These are phyloP conservation scores for Aspergillus clavatus DNA, from an alignment of 2,329 filamentous ascomycete genomes.

Conservation along the genomic window DNA sequence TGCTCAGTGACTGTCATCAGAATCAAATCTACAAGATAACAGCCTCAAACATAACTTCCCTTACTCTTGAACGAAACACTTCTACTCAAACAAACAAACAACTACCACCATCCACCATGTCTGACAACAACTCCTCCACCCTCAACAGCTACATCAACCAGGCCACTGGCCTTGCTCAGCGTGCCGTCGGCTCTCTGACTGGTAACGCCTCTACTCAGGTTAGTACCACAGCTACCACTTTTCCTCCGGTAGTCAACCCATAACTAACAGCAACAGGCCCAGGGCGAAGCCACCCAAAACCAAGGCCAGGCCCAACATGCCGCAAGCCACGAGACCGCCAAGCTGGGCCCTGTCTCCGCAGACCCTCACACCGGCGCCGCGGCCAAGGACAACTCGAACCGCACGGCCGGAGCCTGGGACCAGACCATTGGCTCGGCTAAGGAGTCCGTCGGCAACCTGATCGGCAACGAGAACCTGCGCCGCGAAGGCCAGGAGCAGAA, in stretches of 20 bases:
- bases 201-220: slow-evolving; percentile 66
- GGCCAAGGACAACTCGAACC: slow-evolving; percentile 67
- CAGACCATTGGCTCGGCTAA: slow-evolving; percentile 85
- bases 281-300: slow-evolving; percentile 61
- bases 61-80: slow-evolving; percentile 1
- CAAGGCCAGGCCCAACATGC: slow-evolving; percentile 64
- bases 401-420: slow-evolving; percentile 71
- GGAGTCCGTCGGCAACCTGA: slow-evolving; percentile 68
- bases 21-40: background rate
- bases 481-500: slow-evolving; percentile 73
- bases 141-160: slow-evolving; percentile 72
- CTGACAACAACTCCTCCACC: slow-evolving; percentile 57
- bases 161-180: slow-evolving; percentile 68
- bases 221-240: background rate
- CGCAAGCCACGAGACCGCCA: slow-evolving; percentile 68
- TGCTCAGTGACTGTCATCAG: background rate
- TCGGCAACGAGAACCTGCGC: slow-evolving; percentile 74
- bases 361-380: slow-evolving; percentile 63
- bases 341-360: slow-evolving; percentile 67
- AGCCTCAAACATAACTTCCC: background rate
- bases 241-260: background rate
- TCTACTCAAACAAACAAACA: slow-evolving; percentile 9
- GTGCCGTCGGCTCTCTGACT: slow-evolving; percentile 65
- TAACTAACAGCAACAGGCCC: slow-evolving; percentile 51
- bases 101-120: slow-evolving; percentile 19